Evolutionary conservation across 129 eudicot genomes (phyloP), one percentile per base, ranked within the genome.

Genomic region (Lactuca sativa): DNA sequence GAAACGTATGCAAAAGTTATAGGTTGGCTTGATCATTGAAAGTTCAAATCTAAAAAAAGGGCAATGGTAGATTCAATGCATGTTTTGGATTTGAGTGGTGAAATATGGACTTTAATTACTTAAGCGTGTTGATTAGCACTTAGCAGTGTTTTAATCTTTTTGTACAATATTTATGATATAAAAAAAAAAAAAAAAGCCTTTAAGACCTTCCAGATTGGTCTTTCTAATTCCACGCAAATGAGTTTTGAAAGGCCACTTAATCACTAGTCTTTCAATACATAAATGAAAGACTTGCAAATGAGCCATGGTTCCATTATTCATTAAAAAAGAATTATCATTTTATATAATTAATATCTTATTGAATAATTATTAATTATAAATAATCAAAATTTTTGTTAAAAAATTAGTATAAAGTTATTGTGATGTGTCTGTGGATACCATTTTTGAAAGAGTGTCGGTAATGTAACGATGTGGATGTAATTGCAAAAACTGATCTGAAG

Each of bases 61-160:
- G n/a, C 49, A 33, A 51, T 37, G 51, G 44, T 57, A 75, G 80
- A 76, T 68, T 76, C 74, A 76, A 21, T 76, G 74, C n/a, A 67
- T 76, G 36, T 16, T 67, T 37, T 67, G 63, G 56, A 59, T 51
- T 75, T 76, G 80, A 76, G 69, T 38, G 21, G 64, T 59, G n/a
- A 36, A 38, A 43, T 48, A 76, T 51, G 62, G 47, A 76, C 69
- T 67, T 38, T 21, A 68, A 59, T 59, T 59, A 67, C 63, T 51
- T 76, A 76, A 76, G 74, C 69, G n/a, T 67, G 80, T 41, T 59
- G 74, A 67, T 76, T 25, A 74, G 67, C 30, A 25, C 30, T 25
- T 47, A 47, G 52, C 57, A 76, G 80, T 76, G 74, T 59, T 76
- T 25, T 67, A 64, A 34, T 44, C 17, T 71, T 59, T 56, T 59